Conservation (phyloP, 2,329 filamentous ascomycete genomes). For the Cladosporium cucumerinum region DNA sequence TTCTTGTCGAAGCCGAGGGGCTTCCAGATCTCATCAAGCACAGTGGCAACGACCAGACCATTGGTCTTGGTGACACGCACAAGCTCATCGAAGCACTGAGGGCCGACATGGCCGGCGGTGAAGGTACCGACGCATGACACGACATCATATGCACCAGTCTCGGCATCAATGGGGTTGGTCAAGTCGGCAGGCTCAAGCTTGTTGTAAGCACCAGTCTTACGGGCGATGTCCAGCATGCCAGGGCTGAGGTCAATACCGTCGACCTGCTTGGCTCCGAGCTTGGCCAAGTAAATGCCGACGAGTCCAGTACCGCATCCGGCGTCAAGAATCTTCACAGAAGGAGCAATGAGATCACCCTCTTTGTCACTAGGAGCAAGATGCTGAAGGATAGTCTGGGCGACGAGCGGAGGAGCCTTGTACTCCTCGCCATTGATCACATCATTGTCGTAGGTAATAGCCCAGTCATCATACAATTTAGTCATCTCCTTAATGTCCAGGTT, state of each 20-base stretch:
- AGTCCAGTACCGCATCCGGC: conserved; percentile 57
- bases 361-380: conserved; percentile 21
- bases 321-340: conserved; percentile 43
- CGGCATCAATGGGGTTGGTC: conserved; percentile 41
- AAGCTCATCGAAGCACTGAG: conserved; percentile 50
- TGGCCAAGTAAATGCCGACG: conserved; percentile 47
- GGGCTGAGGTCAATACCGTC: conserved; percentile 53
- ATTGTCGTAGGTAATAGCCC: conserved; percentile 45
- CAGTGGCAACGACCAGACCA: conserved; percentile 51
- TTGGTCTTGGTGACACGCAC: conserved; percentile 47
- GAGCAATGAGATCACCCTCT: conserved; percentile 13
- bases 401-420: conserved; percentile 43
- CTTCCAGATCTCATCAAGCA: conserved; percentile 51
- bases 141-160: conserved; percentile 47
- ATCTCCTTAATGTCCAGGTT: conserved; percentile 14
- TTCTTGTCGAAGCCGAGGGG: conserved; percentile 48
- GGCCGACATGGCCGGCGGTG: conserved; percentile 55
- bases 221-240: conserved; percentile 53
- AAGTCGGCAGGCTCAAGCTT: conserved; percentile 47
- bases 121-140: conserved; percentile 55
- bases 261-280: conserved; percentile 42
- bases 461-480: conserved; percentile 42
- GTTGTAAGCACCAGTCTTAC: conserved; percentile 48
- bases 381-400: conserved; percentile 34
- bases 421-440: conserved; percentile 35